Evolutionary conservation across 495 filamentous ascomycete genomes (phyloP).

Genomic region (Neurospora sp.): DNA sequence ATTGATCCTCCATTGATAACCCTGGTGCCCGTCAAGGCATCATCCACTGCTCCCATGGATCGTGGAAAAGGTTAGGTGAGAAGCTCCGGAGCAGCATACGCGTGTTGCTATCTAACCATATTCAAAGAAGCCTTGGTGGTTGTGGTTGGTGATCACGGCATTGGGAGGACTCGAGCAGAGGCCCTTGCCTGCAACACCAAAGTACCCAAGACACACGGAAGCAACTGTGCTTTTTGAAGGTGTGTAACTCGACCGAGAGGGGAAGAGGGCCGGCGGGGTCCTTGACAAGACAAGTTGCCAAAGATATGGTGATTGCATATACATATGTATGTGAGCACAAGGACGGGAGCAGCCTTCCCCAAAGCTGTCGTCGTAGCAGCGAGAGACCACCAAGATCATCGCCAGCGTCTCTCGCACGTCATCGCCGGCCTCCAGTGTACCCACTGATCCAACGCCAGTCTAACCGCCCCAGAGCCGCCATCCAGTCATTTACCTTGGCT

Average conservation of each 20-base stretch:
- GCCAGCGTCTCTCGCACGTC: background rate
- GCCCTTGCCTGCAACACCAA: background rate
- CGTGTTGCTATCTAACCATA: background rate
- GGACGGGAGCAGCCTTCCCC: background rate
- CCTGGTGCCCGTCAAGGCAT: background rate
- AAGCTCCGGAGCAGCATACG: background rate
- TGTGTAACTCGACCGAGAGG: background rate
- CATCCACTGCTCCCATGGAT: background rate
- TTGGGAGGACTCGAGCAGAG: background rate
- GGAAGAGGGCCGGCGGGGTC: background rate
- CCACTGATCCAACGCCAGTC: background rate
- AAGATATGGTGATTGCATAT: background rate
- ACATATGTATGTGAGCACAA: background rate
- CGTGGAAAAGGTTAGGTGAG: background rate
- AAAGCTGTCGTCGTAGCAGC: background rate
- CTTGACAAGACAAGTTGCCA: no score
- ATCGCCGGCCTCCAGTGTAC: background rate
- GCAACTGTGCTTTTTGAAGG: background rate
- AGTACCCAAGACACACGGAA: background rate
- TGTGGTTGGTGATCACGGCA: background rate
- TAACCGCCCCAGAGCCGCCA: background rate
- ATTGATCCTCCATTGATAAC: slow-evolving; percentile 1
- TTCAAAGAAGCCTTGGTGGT: background rate
- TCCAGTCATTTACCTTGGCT: background rate
- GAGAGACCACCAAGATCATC: background rate